Base-by-base conservation (phyloP, 805 yeast genomes). In the Myxozyma vanderwaltii region DNA sequence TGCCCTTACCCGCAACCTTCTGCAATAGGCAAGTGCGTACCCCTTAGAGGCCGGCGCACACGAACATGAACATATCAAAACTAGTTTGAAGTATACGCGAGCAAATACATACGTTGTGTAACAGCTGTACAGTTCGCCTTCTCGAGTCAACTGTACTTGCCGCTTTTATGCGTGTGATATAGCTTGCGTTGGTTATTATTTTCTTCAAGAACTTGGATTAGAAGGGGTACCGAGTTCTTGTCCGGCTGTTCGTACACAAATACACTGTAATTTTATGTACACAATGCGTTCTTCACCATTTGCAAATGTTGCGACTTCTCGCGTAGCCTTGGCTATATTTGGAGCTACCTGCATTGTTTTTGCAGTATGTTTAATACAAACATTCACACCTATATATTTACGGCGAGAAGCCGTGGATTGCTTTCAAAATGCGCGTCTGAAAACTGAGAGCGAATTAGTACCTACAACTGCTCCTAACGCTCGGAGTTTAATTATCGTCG, bases 401-500 rank as follows among this genome's bases (percentile, higher is more conserved):
- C 54, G 54, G 6, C 46, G 46, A 24, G 54, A 50, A 15, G 23
- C 54, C 15, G 26, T 39, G 19, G 45, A 27, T 39, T 40, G 46
- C 38, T 50, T 29, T 39, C 46, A 50, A 13, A 29, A 48, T 21
- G 43, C 46, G 27, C 24, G 46, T n/a, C n/a, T 29, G 35, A 40
- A 39, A 13, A 26, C 23, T n/a, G 54, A 39, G 35, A 39, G 39
- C 38, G 39, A 50, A 17, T 26, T 40, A 13, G 29, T 13, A 10
- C 41, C 54, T 19, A 24, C 36, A 23, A 36, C 49, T 10, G 58
- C 58, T 1, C 61, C 54, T 8, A 51, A 54, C 7, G 54, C 68
- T 55, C 35, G 58, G 0, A 74, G 72, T 21, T 68, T 83, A 17
- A 76, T 83, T 12, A 73, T 83, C 4, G 80, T 83, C 0, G 85